These are phyloP conservation scores for Nicotiana noctiflora DNA, from an alignment of 257 asterid species.

Conservation along the genomic window DNA sequence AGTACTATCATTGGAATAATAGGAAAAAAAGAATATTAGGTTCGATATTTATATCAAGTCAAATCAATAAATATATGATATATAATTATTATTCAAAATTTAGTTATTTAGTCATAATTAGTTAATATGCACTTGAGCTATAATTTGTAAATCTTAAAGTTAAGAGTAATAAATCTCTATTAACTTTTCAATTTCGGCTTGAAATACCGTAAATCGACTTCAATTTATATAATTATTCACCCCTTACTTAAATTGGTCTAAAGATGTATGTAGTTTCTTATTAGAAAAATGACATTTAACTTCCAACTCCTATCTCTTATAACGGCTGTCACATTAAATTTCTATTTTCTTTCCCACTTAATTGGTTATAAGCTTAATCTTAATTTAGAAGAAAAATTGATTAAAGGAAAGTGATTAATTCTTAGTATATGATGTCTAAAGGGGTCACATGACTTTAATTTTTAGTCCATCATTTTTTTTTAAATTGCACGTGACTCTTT, in stretches of 20 bases:
- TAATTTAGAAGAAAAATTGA: neutral
- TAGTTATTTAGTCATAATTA: neutral
- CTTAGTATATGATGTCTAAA: neutral
- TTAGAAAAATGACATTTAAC: neutral
- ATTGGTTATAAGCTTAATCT: neutral
- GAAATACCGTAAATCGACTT: neutral
- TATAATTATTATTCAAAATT: neutral
- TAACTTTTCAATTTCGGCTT: neutral
- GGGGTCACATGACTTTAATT: neutral
- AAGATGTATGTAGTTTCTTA: neutral
- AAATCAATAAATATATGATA: neutral
- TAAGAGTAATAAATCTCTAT: too few species aligned
- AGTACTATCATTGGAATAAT: neutral
- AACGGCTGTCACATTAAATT: neutral
- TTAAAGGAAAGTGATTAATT: neutral
- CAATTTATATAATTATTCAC: neutral
- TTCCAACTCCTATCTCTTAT: neutral
- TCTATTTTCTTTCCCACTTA: neutral
- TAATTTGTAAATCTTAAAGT: neutral
- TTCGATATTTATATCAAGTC: neutral
- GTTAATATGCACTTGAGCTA: neutral
- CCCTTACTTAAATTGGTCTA: neutral
- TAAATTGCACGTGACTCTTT: slow-evolving; percentile 4
- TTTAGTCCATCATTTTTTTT: neutral
- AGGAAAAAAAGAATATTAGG: neutral